Conservation (phyloP, 2,329 filamentous ascomycete genomes). For the Chlorencoelia australis region DNA sequence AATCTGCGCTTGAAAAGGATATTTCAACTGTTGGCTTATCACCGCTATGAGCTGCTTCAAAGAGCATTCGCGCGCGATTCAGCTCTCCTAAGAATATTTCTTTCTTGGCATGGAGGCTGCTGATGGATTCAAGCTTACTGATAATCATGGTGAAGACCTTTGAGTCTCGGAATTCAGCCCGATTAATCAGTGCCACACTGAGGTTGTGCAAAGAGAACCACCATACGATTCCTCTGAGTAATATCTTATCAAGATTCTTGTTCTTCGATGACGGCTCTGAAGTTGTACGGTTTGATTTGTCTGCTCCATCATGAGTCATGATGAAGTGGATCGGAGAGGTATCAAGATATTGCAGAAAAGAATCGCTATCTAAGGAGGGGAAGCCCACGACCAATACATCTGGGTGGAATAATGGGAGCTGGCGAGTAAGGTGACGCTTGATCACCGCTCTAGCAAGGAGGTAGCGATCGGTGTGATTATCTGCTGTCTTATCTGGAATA, state of each 20-base stretch:
- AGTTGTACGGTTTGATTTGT: slow-evolving; percentile 2
- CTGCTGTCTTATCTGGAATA: slow-evolving; percentile 35
- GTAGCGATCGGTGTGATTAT: slow-evolving; percentile 33
- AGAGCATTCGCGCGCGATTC: slow-evolving; percentile 5
- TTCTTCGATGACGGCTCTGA: slow-evolving; percentile 4
- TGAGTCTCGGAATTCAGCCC: slow-evolving; percentile 46
- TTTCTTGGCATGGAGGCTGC: slow-evolving; percentile 11
- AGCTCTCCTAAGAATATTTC: slow-evolving; percentile 11
- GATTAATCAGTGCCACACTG: slow-evolving; percentile 54
- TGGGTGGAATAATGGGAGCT: slow-evolving; percentile 16
- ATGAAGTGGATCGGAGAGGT: slow-evolving; percentile 52
- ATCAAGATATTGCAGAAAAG: slow-evolving; percentile 46
- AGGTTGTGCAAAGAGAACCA: slow-evolving; percentile 44
- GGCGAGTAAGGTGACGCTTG: slow-evolving; percentile 44
- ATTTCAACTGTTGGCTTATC: slow-evolving; percentile 1
- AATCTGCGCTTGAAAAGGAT: slow-evolving; percentile 7
- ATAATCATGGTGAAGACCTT: slow-evolving; percentile 40
- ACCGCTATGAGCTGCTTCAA: slow-evolving; percentile 4
- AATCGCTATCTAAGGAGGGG: slow-evolving; percentile 34
- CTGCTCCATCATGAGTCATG: slow-evolving; percentile 54
- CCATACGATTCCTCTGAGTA: slow-evolving; percentile 38
- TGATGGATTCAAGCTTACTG: slow-evolving; percentile 15
- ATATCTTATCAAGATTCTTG: slow-evolving; percentile 14
- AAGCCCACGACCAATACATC: slow-evolving; percentile 32
- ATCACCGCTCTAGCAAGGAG: slow-evolving; percentile 52